Evolutionary conservation across 75 land plant genomes (phyloP).

Genomic region (Selaginella tamariscina): DNA sequence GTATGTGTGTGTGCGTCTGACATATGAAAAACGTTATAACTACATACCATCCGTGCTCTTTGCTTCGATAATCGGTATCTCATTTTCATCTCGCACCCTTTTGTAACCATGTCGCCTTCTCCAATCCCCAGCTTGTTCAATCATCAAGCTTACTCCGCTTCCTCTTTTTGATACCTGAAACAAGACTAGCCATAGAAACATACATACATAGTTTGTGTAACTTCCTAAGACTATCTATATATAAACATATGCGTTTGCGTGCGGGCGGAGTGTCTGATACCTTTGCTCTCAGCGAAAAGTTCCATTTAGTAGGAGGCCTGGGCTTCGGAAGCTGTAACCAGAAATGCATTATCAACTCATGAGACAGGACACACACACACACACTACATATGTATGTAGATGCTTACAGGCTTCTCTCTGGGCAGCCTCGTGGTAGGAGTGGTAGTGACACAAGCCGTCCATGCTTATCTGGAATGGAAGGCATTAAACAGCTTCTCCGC

Average conservation of each 20-base stretch:
- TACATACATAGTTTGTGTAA: too few species aligned
- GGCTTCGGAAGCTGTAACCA: slow-evolving; percentile 63
- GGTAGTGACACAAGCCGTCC: slow-evolving; percentile 74
- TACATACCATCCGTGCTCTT: slow-evolving; percentile 66
- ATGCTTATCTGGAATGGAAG: slow-evolving; percentile 60
- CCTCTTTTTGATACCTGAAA: slow-evolving; percentile 67
- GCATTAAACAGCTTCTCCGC: slow-evolving; percentile 63
- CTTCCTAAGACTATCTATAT: too few species aligned
- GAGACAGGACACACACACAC: not conserved
- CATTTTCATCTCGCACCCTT: slow-evolving; percentile 73
- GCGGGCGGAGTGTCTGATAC: too few species aligned
- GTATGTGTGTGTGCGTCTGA: not conserved
- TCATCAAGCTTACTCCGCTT: slow-evolving; percentile 70
- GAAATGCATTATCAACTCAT: not conserved
- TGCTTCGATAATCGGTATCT: slow-evolving; percentile 83
- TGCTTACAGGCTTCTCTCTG: slow-evolving; percentile 67
- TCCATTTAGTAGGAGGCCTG: slow-evolving; percentile 92
- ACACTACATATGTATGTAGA: too few species aligned
- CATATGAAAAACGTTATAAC: not conserved
- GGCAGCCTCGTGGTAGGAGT: slow-evolving; percentile 55
- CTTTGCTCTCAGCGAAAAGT: slow-evolving; percentile 70
- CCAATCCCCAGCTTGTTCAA: slow-evolving; percentile 76
- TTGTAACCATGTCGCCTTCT: slow-evolving; percentile 86
- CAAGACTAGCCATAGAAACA: too few species aligned
- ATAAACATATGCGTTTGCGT: too few species aligned